Percentiles rank a stretch among this genome's conserved stretches.
These are phyloP conservation scores for Anethum foeniculum DNA, from an alignment of 140 eudicot species.

Conservation along the genomic window DNA sequence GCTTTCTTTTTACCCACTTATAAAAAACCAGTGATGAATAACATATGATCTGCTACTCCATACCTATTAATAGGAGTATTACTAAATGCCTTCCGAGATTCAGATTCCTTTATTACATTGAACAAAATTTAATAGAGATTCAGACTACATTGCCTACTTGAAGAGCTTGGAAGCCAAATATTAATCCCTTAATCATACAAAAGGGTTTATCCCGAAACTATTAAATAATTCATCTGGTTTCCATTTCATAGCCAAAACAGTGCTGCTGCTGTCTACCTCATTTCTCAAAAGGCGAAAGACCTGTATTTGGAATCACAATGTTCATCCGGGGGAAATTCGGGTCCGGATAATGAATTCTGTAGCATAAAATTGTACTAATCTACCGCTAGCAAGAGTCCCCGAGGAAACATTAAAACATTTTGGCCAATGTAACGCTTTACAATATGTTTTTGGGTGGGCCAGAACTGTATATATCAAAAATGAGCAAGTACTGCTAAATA, in stretches of 20 bases:
- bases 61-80: no score
- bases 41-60: no score
- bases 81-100: no score
- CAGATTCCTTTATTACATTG: no score
- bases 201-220: neutral
- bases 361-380: neutral
- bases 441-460: neutral
- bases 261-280: neutral
- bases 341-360: neutral
- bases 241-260: neutral
- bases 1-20: neutral
- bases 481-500: neutral
- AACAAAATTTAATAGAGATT: no score
- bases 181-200: neutral
- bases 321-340: neutral
- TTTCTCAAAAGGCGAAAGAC: neutral
- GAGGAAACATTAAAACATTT: neutral
- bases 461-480: neutral
- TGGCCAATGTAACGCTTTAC: conserved; percentile 3
- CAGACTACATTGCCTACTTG: no score
- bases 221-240: neutral
- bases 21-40: no score
- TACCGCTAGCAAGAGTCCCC: neutral
- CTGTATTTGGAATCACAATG: neutral
- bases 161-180: neutral